phyloP scores from a whole-genome alignment of 768 basidiomycete species.

The Pholiota molesta region DNA sequence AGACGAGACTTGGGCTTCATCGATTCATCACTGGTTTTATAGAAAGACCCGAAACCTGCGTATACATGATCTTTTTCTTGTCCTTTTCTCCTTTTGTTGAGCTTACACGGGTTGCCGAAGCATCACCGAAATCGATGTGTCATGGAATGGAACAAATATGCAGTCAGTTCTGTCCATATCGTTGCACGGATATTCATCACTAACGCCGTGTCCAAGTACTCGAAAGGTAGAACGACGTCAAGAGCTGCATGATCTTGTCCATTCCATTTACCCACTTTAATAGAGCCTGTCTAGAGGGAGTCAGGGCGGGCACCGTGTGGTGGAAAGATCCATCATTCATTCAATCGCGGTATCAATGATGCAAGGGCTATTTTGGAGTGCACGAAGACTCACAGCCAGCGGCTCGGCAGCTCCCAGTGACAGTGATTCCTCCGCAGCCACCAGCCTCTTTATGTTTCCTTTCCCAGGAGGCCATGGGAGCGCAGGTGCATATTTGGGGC shows the following conservation, averaged over 20 bases:
- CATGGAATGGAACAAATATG: neutral
- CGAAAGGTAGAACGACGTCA: neutral
- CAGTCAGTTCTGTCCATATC: neutral
- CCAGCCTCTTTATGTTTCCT: slow-evolving; percentile 13
- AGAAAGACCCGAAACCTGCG: neutral
- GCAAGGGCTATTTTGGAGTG: slow-evolving; percentile 10
- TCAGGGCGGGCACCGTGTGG: slow-evolving; percentile 1
- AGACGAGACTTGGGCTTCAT: neutral
- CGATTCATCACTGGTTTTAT: neutral
- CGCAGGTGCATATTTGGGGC: slow-evolving; percentile 20
- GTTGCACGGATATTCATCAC: neutral
- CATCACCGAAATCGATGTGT: slow-evolving; percentile 12
- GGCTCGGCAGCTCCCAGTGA: slow-evolving; percentile 14
- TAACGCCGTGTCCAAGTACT: neutral
- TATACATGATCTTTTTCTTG: neutral
- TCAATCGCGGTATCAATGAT: slow-evolving; percentile 13
- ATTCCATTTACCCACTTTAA: neutral
- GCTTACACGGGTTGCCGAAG: slow-evolving; percentile 1
- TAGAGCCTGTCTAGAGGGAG: neutral
- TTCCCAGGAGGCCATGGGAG: slow-evolving; percentile 26
- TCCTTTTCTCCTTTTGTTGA: too few relatives aligned
- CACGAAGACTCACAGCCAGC: slow-evolving; percentile 14
- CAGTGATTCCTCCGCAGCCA: slow-evolving; percentile 25
- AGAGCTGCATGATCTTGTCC: neutral
- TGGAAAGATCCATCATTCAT: slow-evolving; percentile 9